Evolutionary conservation across 2,329 filamentous ascomycete genomes (phyloP).

Genomic region (Zymoseptoria crescenta): DNA sequence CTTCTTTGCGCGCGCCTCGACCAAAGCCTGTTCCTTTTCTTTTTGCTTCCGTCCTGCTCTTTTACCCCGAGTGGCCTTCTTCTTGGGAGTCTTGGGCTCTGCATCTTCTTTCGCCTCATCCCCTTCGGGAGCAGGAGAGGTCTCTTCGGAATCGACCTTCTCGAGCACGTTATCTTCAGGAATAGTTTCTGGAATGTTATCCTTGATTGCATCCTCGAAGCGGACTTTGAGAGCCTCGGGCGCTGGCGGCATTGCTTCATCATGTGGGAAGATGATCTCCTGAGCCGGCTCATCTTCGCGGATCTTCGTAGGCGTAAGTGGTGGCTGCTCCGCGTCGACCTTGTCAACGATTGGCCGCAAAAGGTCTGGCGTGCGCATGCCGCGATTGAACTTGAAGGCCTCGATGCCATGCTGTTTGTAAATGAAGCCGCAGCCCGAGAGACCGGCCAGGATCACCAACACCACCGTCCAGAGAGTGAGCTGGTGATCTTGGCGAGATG

Average conservation of each 20-base stretch:
- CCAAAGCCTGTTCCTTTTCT: conserved; percentile 32
- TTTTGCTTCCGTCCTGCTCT: conserved; percentile 39
- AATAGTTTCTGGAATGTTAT: background rate
- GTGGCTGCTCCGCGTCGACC: background rate
- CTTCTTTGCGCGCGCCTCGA: conserved; percentile 33
- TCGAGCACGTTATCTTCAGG: background rate
- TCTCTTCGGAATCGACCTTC: conserved; percentile 1
- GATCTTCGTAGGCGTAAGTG: conserved; percentile 12
- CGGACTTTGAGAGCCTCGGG: conserved; percentile 9
- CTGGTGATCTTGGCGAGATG: background rate
- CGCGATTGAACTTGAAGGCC: background rate
- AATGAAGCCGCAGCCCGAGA: background rate
- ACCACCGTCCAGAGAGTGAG: background rate
- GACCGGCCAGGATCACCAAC: background rate
- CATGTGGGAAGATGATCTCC: conserved; percentile 29
- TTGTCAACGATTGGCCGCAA: background rate
- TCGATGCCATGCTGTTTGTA: conserved; percentile 4
- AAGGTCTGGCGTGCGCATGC: background rate
- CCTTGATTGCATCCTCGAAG: conserved; percentile 9
- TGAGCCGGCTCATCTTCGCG: conserved; percentile 29
- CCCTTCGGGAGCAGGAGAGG: conserved; percentile 21
- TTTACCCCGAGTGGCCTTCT: conserved; percentile 44
- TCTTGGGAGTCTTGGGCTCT: conserved; percentile 33
- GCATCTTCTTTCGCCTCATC: conserved; percentile 19
- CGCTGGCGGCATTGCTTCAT: conserved; percentile 1